These are phyloP conservation scores for Trypanosoma platydactyli DNA, from an alignment of 208 protist genomes.

Conservation along the genomic window DNA sequence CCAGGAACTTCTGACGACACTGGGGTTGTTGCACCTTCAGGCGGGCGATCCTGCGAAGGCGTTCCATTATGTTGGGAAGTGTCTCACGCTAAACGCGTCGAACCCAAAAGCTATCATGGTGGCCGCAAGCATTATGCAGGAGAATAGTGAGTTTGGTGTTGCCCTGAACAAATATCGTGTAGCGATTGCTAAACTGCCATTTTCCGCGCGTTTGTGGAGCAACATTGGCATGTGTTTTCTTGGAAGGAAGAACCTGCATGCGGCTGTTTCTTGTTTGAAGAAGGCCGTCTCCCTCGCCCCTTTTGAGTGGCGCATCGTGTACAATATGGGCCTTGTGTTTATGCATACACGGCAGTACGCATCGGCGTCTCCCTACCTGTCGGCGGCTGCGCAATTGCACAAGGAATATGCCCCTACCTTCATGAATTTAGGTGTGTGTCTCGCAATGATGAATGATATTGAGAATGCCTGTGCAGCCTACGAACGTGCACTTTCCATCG, in stretches of 20 bases:
- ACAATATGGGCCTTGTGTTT: constrained; percentile 95
- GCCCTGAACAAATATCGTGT: constrained; percentile 96
- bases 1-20: constrained; percentile 88
- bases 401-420: constrained; percentile 81
- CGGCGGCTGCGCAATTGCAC: constrained; percentile 90
- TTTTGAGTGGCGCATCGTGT: constrained; percentile 96
- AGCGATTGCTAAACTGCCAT: constrained; percentile 79
- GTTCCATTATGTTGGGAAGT: constrained; percentile 91
- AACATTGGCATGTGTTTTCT: constrained; percentile 98
- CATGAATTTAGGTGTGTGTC: constrained; percentile 94
- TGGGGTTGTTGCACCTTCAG: constrained; percentile 93
- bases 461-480: constrained; percentile 94
- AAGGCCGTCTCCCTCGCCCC: constrained; percentile 92
- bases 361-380: constrained; percentile 95
- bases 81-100: constrained; percentile 88
- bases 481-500: constrained; percentile 85
- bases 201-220: constrained; percentile 96
- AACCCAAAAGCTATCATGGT: constrained; percentile 92
- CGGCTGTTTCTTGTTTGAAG: constrained; percentile 95
- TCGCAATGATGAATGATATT: constrained; percentile 93
- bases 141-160: constrained; percentile 94
- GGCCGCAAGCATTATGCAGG: constrained; percentile 94
- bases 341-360: constrained; percentile 89
- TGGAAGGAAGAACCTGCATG: constrained; percentile 91
- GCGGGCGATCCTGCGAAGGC: constrained; percentile 74